These are phyloP conservation scores for Zalaria sp. DNA, from an alignment of 2,329 filamentous ascomycete genomes.

Conservation along the genomic window DNA sequence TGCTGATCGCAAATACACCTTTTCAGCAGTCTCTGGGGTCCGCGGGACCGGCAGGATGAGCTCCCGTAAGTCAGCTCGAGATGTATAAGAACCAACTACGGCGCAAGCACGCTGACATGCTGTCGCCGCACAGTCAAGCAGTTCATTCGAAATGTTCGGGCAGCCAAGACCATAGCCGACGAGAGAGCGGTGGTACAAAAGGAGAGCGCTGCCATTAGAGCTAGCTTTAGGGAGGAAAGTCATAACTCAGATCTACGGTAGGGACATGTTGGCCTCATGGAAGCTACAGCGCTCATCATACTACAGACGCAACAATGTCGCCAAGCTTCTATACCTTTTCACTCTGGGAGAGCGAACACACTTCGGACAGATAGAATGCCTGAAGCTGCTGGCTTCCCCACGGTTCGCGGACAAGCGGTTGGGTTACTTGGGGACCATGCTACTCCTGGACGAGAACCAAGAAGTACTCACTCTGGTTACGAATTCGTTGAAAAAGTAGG, in stretches of 20 bases:
- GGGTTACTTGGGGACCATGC: conserved; percentile 89
- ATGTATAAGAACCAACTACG: neutral
- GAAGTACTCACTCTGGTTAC: conserved; percentile 95
- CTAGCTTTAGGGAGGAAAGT: conserved; percentile 95
- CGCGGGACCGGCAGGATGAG: conserved; percentile 36
- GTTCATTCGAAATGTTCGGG: conserved; percentile 98
- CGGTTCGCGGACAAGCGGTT: conserved; percentile 96
- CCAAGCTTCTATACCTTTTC: conserved; percentile 95
- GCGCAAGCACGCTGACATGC: conserved; percentile 14
- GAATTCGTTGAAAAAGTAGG: conserved; percentile 92
- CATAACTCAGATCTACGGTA: conserved; percentile 83
- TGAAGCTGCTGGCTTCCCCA: conserved; percentile 91
- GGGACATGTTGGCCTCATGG: conserved; percentile 12
- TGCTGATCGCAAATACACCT: neutral
- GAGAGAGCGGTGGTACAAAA: conserved; percentile 97
- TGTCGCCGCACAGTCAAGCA: conserved; percentile 63
- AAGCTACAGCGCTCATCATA: neutral
- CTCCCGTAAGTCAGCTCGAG: conserved; percentile 32
- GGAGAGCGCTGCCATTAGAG: conserved; percentile 92
- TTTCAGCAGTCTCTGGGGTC: conserved; percentile 23
- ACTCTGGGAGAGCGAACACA: conserved; percentile 94
- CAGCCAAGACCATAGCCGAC: conserved; percentile 96
- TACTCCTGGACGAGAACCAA: conserved; percentile 94
- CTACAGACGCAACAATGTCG: conserved; percentile 88
- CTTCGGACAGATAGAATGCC: conserved; percentile 97